These are phyloP conservation scores for Mycena maculata DNA, from an alignment of 768 basidiomycete genomes.

Conservation along the genomic window DNA sequence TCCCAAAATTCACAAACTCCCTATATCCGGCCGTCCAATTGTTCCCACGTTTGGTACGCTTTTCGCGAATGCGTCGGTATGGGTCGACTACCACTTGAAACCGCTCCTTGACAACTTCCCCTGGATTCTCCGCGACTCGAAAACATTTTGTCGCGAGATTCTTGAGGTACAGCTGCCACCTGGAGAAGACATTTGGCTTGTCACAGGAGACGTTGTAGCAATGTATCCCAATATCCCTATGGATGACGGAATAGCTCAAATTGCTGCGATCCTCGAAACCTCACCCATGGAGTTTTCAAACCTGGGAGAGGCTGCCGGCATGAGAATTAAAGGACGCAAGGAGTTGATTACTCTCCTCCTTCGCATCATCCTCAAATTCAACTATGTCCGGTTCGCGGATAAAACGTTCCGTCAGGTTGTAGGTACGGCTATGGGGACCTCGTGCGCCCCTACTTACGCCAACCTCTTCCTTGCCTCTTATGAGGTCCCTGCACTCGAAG, in stretches of 20 bases:
- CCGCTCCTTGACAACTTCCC: not conserved
- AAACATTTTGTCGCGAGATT: too few species aligned
- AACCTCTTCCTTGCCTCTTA: constrained; percentile 31
- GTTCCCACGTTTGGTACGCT: not conserved
- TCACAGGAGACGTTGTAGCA: not conserved
- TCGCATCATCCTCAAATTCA: constrained; percentile 22
- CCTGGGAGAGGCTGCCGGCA: constrained; percentile 1
- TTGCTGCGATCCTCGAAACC: not conserved
- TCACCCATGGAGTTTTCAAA: constrained; percentile 16
- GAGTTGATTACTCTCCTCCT: constrained; percentile 23
- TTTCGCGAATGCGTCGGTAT: not conserved
- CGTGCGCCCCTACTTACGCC: constrained; percentile 30
- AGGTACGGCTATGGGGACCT: constrained; percentile 31
- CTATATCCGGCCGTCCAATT: not conserved
- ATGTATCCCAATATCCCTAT: not conserved
- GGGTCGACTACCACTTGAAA: constrained; percentile 2
- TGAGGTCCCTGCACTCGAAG: constrained; percentile 16
- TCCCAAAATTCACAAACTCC: not conserved
- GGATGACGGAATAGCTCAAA: not conserved
- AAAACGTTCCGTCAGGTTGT: constrained; percentile 23
- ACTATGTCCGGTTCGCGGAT: constrained; percentile 25
- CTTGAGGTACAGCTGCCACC: too few species aligned
- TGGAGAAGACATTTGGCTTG: not conserved
- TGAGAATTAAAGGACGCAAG: constrained; percentile 12
- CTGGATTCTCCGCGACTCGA: not conserved